A percentile compares a stretch with the other conserved stretches of the same genome.
These are phyloP conservation scores for Hemisphaericaspora xylofermentans DNA, from an alignment of 1,139 yeast species.

Conservation along the genomic window DNA sequence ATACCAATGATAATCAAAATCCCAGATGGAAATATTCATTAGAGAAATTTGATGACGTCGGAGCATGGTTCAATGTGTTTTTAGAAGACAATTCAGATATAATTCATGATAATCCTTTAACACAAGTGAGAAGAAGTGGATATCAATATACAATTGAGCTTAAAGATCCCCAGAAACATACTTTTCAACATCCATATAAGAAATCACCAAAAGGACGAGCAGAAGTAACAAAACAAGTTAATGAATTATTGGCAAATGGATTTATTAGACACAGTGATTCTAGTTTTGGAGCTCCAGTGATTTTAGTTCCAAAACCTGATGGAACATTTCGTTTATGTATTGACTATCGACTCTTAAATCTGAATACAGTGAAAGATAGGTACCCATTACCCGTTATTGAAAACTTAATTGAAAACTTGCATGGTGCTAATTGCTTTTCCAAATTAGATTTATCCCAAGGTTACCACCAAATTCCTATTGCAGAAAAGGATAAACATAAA, in stretches of 20 bases:
- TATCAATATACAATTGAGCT: background rate
- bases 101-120: background rate
- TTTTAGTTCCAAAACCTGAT: constrained; percentile 14
- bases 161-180: background rate
- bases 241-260: background rate
- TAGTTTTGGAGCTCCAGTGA: background rate
- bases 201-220: background rate
- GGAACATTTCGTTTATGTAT: constrained; percentile 16
- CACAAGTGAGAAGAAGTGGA: background rate
- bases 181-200: background rate
- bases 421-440: constrained; percentile 1
- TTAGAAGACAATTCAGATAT: background rate
- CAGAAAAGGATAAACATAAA: background rate
- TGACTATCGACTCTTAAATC: constrained; percentile 54
- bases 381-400: constrained; percentile 22
- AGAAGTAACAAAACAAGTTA: background rate
- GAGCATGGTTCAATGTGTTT: background rate
- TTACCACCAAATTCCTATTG: constrained; percentile 7
- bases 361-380: constrained; percentile 41
- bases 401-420: constrained; percentile 7
- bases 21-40: background rate
- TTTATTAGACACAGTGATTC: background rate
- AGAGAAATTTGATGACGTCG: background rate
- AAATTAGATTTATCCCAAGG: constrained; percentile 5
- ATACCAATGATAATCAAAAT: background rate